A percentile compares a stretch with the other conserved stretches of the same genome.
These are phyloP conservation scores for Biscutella laevigata DNA, from an alignment of 441 rosid genomes.

Conservation along the genomic window DNA sequence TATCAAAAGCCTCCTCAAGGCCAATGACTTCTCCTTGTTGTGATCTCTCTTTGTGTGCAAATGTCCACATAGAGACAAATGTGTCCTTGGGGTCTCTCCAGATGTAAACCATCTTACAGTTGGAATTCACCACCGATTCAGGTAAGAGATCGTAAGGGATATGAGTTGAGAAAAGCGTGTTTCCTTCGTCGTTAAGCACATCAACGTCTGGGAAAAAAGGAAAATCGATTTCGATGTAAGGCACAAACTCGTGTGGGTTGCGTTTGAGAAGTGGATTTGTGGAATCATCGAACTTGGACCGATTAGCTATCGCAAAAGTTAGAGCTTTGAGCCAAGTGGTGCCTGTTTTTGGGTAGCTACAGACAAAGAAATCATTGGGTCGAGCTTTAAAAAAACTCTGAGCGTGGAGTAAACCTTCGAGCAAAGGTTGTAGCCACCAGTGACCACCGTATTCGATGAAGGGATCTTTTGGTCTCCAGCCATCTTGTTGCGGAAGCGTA, in stretches of 20 bases:
- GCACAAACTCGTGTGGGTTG: conserved; percentile 37
- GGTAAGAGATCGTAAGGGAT: conserved; percentile 30
- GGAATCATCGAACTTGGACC: conserved; percentile 18
- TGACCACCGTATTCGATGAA: conserved; percentile 24
- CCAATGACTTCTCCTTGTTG: neutral
- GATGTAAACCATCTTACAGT: conserved; percentile 31
- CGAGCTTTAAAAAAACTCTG: conserved; percentile 23
- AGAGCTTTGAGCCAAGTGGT: conserved; percentile 47
- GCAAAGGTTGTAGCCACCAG: conserved; percentile 27
- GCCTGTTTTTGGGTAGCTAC: conserved; percentile 33
- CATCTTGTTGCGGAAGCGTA: conserved; percentile 17
- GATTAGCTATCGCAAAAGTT: conserved; percentile 24
- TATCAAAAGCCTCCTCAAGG: conserved; percentile 25
- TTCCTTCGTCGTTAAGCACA: conserved; percentile 20
- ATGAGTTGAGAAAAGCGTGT: conserved; percentile 29
- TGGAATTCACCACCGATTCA: conserved; percentile 9
- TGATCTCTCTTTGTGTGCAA: conserved; percentile 7
- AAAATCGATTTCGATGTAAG: conserved; percentile 27
- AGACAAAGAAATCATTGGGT: conserved; percentile 27
- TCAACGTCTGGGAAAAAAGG: conserved; percentile 23
- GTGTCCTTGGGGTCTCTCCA: conserved; percentile 40
- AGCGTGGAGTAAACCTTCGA: conserved; percentile 24
- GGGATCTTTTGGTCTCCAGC: conserved; percentile 22
- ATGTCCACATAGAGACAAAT: conserved; percentile 32
- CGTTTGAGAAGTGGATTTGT: conserved; percentile 26